phyloP scores from a whole-genome alignment of 1,139 yeast genomes.

The Candida dubliniensis region DNA sequence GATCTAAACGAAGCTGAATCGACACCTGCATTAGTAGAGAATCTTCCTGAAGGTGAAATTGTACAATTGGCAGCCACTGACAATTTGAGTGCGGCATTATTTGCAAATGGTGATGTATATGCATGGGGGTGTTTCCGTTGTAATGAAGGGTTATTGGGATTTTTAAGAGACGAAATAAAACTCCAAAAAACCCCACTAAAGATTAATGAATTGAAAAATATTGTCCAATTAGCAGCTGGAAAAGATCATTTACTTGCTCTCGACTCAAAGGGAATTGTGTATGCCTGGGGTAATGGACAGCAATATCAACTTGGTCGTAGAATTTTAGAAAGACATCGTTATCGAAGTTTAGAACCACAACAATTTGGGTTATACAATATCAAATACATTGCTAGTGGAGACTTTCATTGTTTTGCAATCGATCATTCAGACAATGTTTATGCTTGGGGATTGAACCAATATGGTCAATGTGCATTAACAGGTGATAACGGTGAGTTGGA shows the following conservation, averaged over 20 bases:
- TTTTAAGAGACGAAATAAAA: conserved; percentile 57
- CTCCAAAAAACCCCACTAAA: conserved; percentile 69
- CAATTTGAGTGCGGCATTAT: conserved; percentile 78
- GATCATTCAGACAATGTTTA: conserved; percentile 67
- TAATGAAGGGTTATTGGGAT: conserved; percentile 89
- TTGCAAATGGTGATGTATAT: conserved; percentile 82
- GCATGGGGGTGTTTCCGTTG: conserved; percentile 98
- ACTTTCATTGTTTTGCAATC: conserved; percentile 93
- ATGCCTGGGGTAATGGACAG: conserved; percentile 97
- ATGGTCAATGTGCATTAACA: conserved; percentile 91
- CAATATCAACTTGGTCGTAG: conserved; percentile 88
- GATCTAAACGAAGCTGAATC: conserved; percentile 86
- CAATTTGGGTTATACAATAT: conserved; percentile 77
- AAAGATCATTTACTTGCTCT: conserved; percentile 88
- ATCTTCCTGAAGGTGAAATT: conserved; percentile 54
- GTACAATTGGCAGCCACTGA: conserved; percentile 93
- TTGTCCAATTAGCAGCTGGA: conserved; percentile 88
- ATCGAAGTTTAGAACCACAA: conserved; percentile 70
- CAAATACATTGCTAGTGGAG: conserved; percentile 86
- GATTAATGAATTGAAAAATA: conserved; percentile 60
- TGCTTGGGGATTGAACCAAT: conserved; percentile 96
- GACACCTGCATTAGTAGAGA: conserved; percentile 77
- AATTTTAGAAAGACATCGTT: conserved; percentile 72
- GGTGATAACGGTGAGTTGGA: conserved; percentile 54
- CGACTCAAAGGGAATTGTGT: conserved; percentile 82